Evolutionary conservation across 1,284 basidiomycete genomes (phyloP), one percentile per base, ranked within the genome.

Genomic region (Psilocybe mexicana): DNA sequence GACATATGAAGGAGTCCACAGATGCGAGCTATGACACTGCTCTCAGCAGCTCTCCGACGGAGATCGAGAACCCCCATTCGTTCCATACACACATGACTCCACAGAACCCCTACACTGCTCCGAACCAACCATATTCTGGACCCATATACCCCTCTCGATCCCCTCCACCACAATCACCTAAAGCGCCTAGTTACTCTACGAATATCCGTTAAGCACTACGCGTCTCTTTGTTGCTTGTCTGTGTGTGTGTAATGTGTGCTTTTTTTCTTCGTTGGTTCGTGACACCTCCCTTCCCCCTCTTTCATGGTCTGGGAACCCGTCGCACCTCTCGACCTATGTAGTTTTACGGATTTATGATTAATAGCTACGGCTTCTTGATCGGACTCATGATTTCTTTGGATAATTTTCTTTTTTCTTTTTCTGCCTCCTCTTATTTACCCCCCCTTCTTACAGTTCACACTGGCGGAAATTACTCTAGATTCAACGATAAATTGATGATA

Each of bases 1-100:
- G 62, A 1, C 69, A 67, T 57, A 53, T 14, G 42, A 61, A 60
- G 28, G 65, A 69, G 44, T 43, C 61, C 24, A 66, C 64, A 12
- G 66, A 62, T 28, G 59, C 59, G 11, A 61, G 63, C 6, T 71
- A 64, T 51, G 38, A 62, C 40, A 69, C 68, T 12, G 66, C 68
- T 24, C 48, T 45, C 46, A 63, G 47, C 35, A 56, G 48, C 43
- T 65, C 61, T 24, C 61, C 63, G 1, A 52, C 25, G 23, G 36
- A 53, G 14, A 49, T 54, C 8, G 55, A 57, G 4, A 48, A 55
- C 40, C 25, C 45, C 14, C 48, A 52, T 52, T 4, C 44, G n/a
- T 11, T 30, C 10, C 48, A 36, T 23, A 8, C 30, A 4, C 30
- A 33, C 4, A 33, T 8, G 8, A 33, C 18, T 18, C 18, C 30